These are phyloP conservation scores for Coniferiporia weirii DNA, from an alignment of 1,284 basidiomycete genomes.

Conservation along the genomic window DNA sequence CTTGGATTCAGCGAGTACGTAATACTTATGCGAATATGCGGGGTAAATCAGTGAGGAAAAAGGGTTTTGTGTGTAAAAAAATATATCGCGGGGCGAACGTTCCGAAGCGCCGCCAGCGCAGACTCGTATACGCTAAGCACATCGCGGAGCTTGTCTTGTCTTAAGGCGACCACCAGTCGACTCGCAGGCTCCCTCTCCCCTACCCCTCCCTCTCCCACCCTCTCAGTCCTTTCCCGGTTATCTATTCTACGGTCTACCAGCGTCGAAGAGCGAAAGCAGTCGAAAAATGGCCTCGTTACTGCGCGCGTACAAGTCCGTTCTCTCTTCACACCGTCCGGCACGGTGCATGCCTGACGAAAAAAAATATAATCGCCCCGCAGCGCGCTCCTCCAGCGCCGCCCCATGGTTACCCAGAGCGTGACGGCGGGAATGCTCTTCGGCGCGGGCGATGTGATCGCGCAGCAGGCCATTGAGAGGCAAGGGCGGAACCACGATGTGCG, in stretches of 20 bases:
- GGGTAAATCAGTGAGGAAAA: neutral
- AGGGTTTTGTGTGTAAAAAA: neutral
- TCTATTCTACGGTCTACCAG: neutral
- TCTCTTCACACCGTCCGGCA: neutral
- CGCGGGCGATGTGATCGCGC: slow-evolving; percentile 77
- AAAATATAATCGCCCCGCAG: slow-evolving; percentile 36
- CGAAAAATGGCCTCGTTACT: slow-evolving; percentile 40
- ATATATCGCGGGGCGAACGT: neutral
- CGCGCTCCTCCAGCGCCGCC: slow-evolving; percentile 55
- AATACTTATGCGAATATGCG: too few relatives aligned
- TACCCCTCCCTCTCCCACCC: neutral
- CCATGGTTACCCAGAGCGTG: slow-evolving; percentile 56
- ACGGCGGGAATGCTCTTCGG: slow-evolving; percentile 70
- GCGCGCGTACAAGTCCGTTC: slow-evolving; percentile 47
- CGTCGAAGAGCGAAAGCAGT: neutral
- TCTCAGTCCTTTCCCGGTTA: neutral
- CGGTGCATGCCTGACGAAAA: neutral
- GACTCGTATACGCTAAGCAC: neutral
- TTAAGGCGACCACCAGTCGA: neutral
- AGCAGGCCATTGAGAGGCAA: slow-evolving; percentile 71
- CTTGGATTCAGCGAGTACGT: neutral
- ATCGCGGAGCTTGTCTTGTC: neutral
- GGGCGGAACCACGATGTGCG: slow-evolving; percentile 66
- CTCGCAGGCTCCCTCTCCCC: neutral
- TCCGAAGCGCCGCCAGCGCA: neutral